Conservation (phyloP, 2,329 filamentous ascomycete genomes). For the Pseudopyricularia javanii region DNA sequence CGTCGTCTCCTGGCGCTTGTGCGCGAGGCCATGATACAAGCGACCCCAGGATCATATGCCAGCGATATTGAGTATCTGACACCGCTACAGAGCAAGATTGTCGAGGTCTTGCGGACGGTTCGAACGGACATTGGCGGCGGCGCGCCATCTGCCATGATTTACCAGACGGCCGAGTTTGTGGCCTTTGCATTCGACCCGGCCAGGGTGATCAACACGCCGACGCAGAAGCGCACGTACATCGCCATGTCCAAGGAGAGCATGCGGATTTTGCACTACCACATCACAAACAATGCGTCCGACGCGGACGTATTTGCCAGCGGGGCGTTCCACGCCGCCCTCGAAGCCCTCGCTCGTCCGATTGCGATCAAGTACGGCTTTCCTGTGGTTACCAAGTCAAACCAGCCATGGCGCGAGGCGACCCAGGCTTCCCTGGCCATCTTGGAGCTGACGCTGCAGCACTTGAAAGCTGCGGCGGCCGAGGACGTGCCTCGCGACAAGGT, state of each 20-base stretch:
- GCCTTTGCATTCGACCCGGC: conserved; percentile 51
- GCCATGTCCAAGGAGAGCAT: conserved; percentile 80
- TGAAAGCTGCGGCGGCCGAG: conserved; percentile 27
- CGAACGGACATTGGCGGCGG: conserved; percentile 49
- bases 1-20: conserved; percentile 60
- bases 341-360: conserved; percentile 58
- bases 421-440: conserved; percentile 57
- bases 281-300: conserved; percentile 46
- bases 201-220: conserved; percentile 7
- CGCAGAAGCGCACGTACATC: conserved; percentile 63
- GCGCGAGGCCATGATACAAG: conserved; percentile 57
- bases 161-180: conserved; percentile 57
- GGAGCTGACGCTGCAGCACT: conserved; percentile 48
- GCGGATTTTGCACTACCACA: conserved; percentile 49
- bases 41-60: conserved; percentile 54
- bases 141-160: conserved; percentile 56
- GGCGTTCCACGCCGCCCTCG: conserved; percentile 52
- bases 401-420: conserved; percentile 74
- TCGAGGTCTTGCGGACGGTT: conserved; percentile 56
- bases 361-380: conserved; percentile 69
- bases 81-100: conserved; percentile 55
- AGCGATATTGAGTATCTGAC: conserved; percentile 64
- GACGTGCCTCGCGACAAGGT: conserved; percentile 30
- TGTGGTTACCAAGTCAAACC: conserved; percentile 54
- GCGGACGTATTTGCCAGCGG: conserved; percentile 58